Evolutionary conservation across 495 filamentous ascomycete species (phyloP).

Genomic region (Hypoxylon intermedium): DNA sequence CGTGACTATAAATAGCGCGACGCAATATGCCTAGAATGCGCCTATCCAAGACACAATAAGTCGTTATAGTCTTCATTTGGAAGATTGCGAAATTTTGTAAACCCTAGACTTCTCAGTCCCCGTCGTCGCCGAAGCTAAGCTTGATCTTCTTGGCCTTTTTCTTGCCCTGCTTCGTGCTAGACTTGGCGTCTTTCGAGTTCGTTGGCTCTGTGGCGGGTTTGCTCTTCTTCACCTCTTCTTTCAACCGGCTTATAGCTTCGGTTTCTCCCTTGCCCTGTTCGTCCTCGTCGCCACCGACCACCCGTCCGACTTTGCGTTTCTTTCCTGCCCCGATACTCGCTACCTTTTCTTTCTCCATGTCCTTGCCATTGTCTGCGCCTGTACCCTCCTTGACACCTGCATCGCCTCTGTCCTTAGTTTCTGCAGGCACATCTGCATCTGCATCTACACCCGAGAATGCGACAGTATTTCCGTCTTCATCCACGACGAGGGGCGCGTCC

Average conservation of each 20-base stretch:
- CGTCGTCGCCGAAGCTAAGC: constrained; percentile 64
- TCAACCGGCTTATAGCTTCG: not conserved
- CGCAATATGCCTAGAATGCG: too few relatives aligned
- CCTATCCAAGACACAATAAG: too few relatives aligned
- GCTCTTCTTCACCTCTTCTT: constrained; percentile 8
- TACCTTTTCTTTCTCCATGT: constrained; percentile 35
- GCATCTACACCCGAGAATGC: constrained; percentile 48
- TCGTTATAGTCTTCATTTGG: too few relatives aligned
- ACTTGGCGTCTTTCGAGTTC: constrained; percentile 35
- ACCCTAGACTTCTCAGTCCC: constrained; percentile 36
- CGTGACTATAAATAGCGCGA: not conserved
- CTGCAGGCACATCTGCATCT: constrained; percentile 31
- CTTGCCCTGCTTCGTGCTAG: constrained; percentile 20
- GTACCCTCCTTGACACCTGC: constrained; percentile 1
- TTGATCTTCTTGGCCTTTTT: constrained; percentile 66
- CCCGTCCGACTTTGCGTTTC: constrained; percentile 58
- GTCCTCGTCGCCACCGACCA: constrained; percentile 49
- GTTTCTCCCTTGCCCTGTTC: constrained; percentile 19
- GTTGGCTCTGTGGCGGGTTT: constrained; percentile 18
- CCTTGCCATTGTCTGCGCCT: not conserved
- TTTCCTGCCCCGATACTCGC: constrained; percentile 51
- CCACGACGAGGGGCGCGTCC: constrained; percentile 55
- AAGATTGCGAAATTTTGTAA: too few relatives aligned
- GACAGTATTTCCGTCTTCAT: constrained; percentile 51
- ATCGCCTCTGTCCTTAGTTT: constrained; percentile 3